Base-by-base conservation (phyloP, 2,329 filamentous ascomycete genomes). In the Microcera coccophila region DNA sequence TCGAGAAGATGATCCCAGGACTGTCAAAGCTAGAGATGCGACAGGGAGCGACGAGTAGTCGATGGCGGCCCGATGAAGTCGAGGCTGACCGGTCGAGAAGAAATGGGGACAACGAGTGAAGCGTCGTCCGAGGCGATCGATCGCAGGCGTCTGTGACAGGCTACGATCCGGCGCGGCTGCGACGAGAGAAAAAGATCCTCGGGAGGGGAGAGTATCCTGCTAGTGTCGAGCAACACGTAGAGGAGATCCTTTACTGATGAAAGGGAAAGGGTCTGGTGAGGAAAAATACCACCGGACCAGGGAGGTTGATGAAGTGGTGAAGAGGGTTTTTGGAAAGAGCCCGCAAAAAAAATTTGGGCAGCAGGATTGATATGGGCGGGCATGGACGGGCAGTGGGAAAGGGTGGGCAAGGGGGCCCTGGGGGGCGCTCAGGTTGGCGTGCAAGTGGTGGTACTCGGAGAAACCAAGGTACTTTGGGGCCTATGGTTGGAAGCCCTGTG, bases 271-370 rank as follows among this genome's bases (percentile, higher is more conserved):
- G 59, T 55, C 61, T 53, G 61, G 58, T 57, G 49, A 58, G 55
- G 54, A 54, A 52, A 47, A 41, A 48, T 60, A 60, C 61, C 62
- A 64, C 63, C 56, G 61, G 62, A 63, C 63, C 63, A 64, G 55
- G 57, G 62, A 56, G 51, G 60, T 60, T 62, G 55, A 48, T 54
- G 56, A 50, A 57, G 54, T 64, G 63, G 59, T 64, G 61, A 66
- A 60, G 62, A 55, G 29, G 29, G 29, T 32, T 64, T 64, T 58
- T 59, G 59, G 50, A 49, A 64, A 63, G n/a, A n/a, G 56, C 45
- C 52, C 47, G 56, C 60, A 66, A 58, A 62, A 65, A 63, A 57
- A 63, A 48, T 59, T 65, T 65, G 62, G 62, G 63, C 63, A 61
- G 61, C 57, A 60, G 62, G 54, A 60, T 62, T 57, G 54, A 62